Base-by-base conservation (phyloP, 192 early-diverging fungal species). In the Gigaspora rosea region DNA sequence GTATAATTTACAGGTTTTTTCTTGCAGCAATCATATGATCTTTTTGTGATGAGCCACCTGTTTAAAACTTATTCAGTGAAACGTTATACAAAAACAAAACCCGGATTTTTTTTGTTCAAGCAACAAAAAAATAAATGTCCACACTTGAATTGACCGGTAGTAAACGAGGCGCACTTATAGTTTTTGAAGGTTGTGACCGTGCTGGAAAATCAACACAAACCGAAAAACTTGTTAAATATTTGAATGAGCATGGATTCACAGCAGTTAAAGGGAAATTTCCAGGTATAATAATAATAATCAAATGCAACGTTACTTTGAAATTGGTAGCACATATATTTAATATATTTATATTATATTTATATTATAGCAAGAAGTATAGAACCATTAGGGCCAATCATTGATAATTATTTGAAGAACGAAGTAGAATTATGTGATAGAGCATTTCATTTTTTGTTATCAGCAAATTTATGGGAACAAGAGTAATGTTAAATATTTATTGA, bases 381-480 rank as follows among this genome's bases (percentile, higher is more conserved):
- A 0, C 81, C 84, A n/a, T 95, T 93, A 20, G 98, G 98, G 66
- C 82, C 91, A 54, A 91, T 97, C 84, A 96, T 99, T 62, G 85
- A 97, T 78, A 83, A 81, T 2, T 96, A 99, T 77, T 85, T 99
- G 73, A 87, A 90, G 56, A 87, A 91, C 50, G 79, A 84, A 20
- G 76, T 81, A 41, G 86, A 93, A 48, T 82, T 97, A 33, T 91
- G 91, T 81, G 94, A 96, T 79, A 88, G 89, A 63, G 91, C 95
- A 15, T 86, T 96, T 41, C 98, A 99, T 79, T 79, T 98, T 16
- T 85, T 99, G 47, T 99, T 99, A 80, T 96, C 96, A n/a, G 95
- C 95, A 4, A 99, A 99, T 85, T 87, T 97, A 50, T 97, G 95
- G 93, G 96, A 97, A 80, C 89, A 90, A 15, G 91, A 92, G 91